These are phyloP conservation scores for Taphrina betulina DNA, from an alignment of 1,139 yeast species.

Conservation along the genomic window DNA sequence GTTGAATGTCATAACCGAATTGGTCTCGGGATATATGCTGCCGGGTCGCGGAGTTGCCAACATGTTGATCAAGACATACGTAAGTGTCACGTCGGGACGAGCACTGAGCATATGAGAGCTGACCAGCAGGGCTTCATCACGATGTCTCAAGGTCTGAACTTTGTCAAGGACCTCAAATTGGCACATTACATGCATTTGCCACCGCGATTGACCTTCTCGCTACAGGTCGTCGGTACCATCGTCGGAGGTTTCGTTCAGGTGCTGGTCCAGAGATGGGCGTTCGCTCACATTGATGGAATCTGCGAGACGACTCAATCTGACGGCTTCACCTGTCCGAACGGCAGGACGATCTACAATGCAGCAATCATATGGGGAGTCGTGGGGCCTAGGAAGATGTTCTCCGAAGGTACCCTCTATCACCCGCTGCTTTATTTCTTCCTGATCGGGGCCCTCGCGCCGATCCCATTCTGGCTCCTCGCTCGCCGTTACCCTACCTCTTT, in stretches of 20 bases:
- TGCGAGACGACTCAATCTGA: constrained; percentile 47
- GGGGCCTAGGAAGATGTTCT: constrained; percentile 56
- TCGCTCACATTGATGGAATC: constrained; percentile 46
- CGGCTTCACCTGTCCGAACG: constrained; percentile 38
- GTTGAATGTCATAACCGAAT: constrained; percentile 61
- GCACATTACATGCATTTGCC: constrained; percentile 65
- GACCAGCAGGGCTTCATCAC: constrained; percentile 55
- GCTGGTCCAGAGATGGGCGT: constrained; percentile 57
- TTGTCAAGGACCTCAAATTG: constrained; percentile 58
- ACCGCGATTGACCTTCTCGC: constrained; percentile 59
- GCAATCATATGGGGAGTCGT: constrained; percentile 58
- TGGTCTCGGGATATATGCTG: constrained; percentile 60
- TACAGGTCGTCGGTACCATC: constrained; percentile 49
- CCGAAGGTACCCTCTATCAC: constrained; percentile 6
- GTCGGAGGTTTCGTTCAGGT: constrained; percentile 48
- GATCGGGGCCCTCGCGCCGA: constrained; percentile 53
- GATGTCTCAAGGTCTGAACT: constrained; percentile 58
- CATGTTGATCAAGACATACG: constrained; percentile 52
- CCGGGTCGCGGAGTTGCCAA: constrained; percentile 64
- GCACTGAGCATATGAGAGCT: not conserved
- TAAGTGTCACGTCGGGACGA: constrained; percentile 42
- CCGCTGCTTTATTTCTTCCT: constrained; percentile 50
- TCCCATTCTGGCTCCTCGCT: constrained; percentile 45
- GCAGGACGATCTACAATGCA: constrained; percentile 51
- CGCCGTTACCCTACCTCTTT: constrained; percentile 1